phyloP scores from a whole-genome alignment of 192 early-diverging fungal genomes.

The Coemansia sp. region DNA sequence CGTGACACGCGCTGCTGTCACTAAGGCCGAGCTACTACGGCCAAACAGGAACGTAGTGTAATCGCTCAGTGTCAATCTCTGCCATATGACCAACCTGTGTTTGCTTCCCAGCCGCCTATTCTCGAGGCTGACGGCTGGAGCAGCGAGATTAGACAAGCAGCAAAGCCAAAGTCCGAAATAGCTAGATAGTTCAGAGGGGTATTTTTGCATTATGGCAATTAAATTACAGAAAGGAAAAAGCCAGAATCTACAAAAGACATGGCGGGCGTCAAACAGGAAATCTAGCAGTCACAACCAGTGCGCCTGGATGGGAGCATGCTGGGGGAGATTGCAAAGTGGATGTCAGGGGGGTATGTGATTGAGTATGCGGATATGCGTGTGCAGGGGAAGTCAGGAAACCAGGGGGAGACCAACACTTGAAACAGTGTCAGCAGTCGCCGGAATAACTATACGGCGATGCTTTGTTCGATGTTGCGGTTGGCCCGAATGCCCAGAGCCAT shows the following conservation, averaged over 20 bases:
- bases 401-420: slow-evolving; percentile 8
- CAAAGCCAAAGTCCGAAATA: background rate
- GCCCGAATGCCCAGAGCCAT: slow-evolving; percentile 45
- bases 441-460: slow-evolving; percentile 25
- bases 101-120: background rate
- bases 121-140: background rate
- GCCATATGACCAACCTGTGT: background rate
- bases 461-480: slow-evolving; percentile 52
- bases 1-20: background rate
- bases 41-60: background rate
- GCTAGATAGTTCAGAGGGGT: background rate
- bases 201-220: background rate
- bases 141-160: background rate
- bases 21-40: background rate
- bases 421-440: slow-evolving; percentile 14
- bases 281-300: slow-evolving; percentile 14
- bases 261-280: background rate
- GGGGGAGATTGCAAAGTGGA: slow-evolving; percentile 4
- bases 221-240: slow-evolving; percentile 5
- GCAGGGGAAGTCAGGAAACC: slow-evolving; percentile 2
- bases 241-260: background rate
- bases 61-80: background rate
- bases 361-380: slow-evolving; percentile 5
- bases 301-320: background rate
- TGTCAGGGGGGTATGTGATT: slow-evolving; percentile 13